Percentiles rank a stretch among this genome's conserved stretches.
phyloP scores from a whole-genome alignment of 495 filamentous ascomycete genomes.

The Podospora fimiseda region DNA sequence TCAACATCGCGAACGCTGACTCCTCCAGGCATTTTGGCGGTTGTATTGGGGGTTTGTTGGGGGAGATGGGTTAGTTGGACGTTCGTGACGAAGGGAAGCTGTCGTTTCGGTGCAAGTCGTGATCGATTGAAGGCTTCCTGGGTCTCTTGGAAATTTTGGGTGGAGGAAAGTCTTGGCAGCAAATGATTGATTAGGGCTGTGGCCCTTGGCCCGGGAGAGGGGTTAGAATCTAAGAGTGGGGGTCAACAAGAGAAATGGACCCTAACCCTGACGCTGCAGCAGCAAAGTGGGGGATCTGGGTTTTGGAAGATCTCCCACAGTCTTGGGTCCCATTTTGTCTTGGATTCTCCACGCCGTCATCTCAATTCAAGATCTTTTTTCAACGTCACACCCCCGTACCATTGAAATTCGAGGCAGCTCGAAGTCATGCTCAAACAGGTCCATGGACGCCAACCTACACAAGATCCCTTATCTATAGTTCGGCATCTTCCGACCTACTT shows the following conservation, averaged over 20 bases:
- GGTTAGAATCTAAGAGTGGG: neutral
- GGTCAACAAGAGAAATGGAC: no score
- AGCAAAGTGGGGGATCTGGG: no score
- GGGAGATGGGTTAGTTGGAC: conserved; percentile 16
- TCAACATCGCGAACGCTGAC: conserved; percentile 86
- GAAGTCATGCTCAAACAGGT: no score
- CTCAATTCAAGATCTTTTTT: no score
- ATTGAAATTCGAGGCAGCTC: no score
- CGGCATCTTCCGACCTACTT: no score
- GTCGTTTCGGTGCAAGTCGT: conserved; percentile 8
- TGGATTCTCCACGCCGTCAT: no score
- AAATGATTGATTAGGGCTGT: conserved; percentile 14
- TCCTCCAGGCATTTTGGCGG: conserved; percentile 74
- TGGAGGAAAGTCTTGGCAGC: conserved; percentile 22
- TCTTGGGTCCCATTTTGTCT: no score
- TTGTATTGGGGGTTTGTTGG: conserved; percentile 25
- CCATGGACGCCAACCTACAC: no score
- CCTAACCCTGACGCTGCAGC: neutral
- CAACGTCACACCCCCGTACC: no score
- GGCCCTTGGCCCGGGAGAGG: conserved; percentile 4
- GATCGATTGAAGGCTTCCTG: conserved; percentile 15
- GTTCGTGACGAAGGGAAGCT: conserved; percentile 22
- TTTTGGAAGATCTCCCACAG: no score
- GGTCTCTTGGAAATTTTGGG: conserved; percentile 18
- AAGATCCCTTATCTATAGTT: no score